These are phyloP conservation scores for Echium plantagineum DNA, from an alignment of 257 asterid species.

Conservation along the genomic window DNA sequence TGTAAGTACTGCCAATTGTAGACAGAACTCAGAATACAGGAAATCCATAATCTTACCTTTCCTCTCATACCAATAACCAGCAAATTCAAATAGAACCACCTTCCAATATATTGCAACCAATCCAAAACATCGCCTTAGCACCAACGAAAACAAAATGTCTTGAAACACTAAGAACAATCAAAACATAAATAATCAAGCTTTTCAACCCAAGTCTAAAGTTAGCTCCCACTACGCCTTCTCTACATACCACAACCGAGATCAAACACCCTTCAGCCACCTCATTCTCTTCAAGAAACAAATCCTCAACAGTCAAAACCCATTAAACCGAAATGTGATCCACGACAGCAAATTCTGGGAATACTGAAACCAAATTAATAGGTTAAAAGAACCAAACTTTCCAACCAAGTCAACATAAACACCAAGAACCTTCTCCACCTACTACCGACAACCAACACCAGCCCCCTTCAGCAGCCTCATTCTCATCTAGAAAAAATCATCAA, in stretches of 20 bases:
- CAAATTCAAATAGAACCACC: too few species aligned
- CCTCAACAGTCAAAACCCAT: constrained; percentile 40
- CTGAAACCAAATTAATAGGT: neutral
- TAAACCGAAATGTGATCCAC: constrained; percentile 49
- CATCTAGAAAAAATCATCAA: constrained; percentile 49
- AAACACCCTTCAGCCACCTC: constrained; percentile 69
- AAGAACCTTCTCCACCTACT: constrained; percentile 10
- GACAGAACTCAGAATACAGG: too few species aligned
- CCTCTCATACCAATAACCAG: too few species aligned
- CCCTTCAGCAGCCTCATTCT: constrained; percentile 58
- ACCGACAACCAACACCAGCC: constrained; percentile 68
- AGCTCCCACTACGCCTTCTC: constrained; percentile 4
- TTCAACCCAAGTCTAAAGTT: neutral
- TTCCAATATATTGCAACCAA: too few species aligned
- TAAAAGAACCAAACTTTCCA: constrained; percentile 2
- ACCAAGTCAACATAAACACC: neutral
- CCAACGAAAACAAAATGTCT: neutral
- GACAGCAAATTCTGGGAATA: constrained; percentile 12
- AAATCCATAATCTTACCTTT: too few species aligned
- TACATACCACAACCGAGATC: constrained; percentile 49
- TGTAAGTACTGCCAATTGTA: too few species aligned
- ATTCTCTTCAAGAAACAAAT: constrained; percentile 64
- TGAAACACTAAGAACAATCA: neutral
- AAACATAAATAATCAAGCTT: too few species aligned
- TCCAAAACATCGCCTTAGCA: neutral